Evolutionary conservation across 768 basidiomycete genomes (phyloP), one percentile per base, ranked within the genome.

Genomic region (Kwoniella heveanensis): DNA sequence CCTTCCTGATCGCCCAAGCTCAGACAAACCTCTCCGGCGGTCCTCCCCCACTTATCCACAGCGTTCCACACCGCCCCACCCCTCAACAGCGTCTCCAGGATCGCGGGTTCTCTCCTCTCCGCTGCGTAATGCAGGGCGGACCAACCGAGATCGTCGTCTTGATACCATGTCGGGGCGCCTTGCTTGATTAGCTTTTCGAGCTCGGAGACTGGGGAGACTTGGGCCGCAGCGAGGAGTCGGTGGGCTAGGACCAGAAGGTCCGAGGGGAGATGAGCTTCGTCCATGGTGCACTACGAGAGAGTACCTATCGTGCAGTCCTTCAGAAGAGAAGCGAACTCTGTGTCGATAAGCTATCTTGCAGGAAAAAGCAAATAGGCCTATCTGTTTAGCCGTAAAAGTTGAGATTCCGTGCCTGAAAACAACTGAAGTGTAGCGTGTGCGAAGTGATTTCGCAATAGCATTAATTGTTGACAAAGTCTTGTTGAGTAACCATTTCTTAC

Each of bases 61-160:
- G 90, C 85, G 79, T 94, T 96, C 96, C 96, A 99, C 0, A 92
- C 76, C 0, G 91, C 93, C 13, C 95, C 93, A 59, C 86, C 84
- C n/a, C 87, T 83, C 26, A 99, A 83, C 32, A 98, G 82, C 6
- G 84, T 74, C 57, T 84, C 84, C 12, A 89, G 83, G 17, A 95
- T 81, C n/a, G 83, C 82, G 1, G 83, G 75, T 68, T 89, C 86
- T 70, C 88, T 87, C 50, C 85, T 79, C 69, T 89, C 92, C 6
- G 74, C 69, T 0, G 71, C 95, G 17, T 91, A 92, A 74, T 98
- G 95, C 49, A 98, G 79, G 19, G 88, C 84, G 4, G 91, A 92
- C 66, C 87, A 88, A 0, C 92, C 93, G 69, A 89, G 86, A 8
- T 83, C 83, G 52, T 86, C 85, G 76, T 89, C 89, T 79, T 96